Evolutionary conservation across 2,329 filamentous ascomycete species (phyloP).

Genomic region (Fusarium longipes): DNA sequence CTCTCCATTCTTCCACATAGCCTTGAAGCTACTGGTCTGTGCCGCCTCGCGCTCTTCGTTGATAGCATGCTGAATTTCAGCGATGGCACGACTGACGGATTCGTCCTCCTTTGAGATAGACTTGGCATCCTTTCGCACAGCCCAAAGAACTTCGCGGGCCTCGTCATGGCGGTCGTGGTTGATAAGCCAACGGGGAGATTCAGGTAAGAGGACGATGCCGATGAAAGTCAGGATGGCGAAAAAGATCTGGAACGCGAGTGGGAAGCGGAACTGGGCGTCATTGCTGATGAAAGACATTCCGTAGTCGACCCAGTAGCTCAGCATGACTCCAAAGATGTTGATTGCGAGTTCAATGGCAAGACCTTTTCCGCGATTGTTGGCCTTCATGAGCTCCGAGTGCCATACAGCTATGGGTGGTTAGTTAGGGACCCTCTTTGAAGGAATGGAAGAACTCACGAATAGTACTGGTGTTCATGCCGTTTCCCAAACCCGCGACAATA

Average conservation of each 20-base stretch:
- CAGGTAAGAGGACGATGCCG: constrained; percentile 54
- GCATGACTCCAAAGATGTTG: constrained; percentile 54
- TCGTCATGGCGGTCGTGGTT: constrained; percentile 57
- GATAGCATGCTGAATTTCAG: constrained; percentile 54
- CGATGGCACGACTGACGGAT: constrained; percentile 45
- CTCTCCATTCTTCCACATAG: constrained; percentile 55
- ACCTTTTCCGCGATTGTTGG: constrained; percentile 51
- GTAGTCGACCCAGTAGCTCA: constrained; percentile 54
- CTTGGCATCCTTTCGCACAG: constrained; percentile 47
- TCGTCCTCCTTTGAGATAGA: constrained; percentile 44
- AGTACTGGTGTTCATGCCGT: constrained; percentile 61
- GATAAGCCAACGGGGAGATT: constrained; percentile 58
- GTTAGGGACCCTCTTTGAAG: accelerated
- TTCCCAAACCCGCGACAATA: constrained; percentile 59
- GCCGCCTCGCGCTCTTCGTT: constrained; percentile 55
- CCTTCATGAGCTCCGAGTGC: constrained; percentile 57
- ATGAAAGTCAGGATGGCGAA: constrained; percentile 53
- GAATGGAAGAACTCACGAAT: constrained; percentile 46
- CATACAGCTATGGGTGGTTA: constrained; percentile 48
- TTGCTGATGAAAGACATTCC: constrained; percentile 52
- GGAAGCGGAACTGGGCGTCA: constrained; percentile 57
- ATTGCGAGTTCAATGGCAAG: constrained; percentile 50
- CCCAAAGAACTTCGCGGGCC: constrained; percentile 51
- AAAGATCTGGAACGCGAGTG: constrained; percentile 57
- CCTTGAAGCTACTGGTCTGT: constrained; percentile 47